These are phyloP conservation scores for Copromyces sp. DNA, from an alignment of 495 filamentous ascomycete genomes.

Conservation along the genomic window DNA sequence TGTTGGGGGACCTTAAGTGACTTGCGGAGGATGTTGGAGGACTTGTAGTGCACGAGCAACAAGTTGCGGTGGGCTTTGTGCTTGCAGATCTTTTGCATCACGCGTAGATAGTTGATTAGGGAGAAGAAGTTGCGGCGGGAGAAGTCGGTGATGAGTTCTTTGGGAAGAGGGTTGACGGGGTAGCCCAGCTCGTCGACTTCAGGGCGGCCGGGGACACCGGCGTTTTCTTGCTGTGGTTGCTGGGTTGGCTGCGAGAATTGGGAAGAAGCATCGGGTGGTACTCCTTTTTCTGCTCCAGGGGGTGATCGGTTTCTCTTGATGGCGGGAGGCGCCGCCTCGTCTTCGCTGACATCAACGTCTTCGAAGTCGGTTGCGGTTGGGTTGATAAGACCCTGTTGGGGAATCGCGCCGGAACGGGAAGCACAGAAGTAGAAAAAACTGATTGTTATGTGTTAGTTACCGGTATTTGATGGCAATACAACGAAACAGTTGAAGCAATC, in stretches of 20 bases:
- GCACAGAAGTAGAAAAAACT: slow-evolving; percentile 90
- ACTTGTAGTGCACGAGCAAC: slow-evolving; percentile 89
- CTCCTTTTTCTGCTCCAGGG: neutral
- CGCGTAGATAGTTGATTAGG: slow-evolving; percentile 82
- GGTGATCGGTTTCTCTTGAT: slow-evolving; percentile 50
- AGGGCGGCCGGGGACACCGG: slow-evolving; percentile 47
- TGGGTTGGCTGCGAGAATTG: neutral
- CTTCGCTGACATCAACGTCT: slow-evolving; percentile 38
- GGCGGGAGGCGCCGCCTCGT: slow-evolving; percentile 78
- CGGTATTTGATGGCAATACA: neutral
- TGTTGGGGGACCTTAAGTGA: slow-evolving; percentile 82
- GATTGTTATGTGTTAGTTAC: neutral
- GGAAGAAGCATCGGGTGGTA: slow-evolving; percentile 1
- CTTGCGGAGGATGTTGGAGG: slow-evolving; percentile 77
- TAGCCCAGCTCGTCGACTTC: slow-evolving; percentile 86
- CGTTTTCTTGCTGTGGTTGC: slow-evolving; percentile 24
- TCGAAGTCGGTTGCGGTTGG: slow-evolving; percentile 19
- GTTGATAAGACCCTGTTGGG: slow-evolving; percentile 10
- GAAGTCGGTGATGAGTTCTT: slow-evolving; percentile 78
- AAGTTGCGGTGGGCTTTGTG: slow-evolving; percentile 89
- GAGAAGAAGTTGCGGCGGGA: slow-evolving; percentile 92
- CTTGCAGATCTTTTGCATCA: slow-evolving; percentile 95
- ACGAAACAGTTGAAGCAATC: neutral
- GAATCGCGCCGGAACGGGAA: slow-evolving; percentile 29
- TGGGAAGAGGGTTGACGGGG: slow-evolving; percentile 51